Evolutionary conservation across 345 rosid genomes (phyloP).

Genomic region (Salix suchowensis): DNA sequence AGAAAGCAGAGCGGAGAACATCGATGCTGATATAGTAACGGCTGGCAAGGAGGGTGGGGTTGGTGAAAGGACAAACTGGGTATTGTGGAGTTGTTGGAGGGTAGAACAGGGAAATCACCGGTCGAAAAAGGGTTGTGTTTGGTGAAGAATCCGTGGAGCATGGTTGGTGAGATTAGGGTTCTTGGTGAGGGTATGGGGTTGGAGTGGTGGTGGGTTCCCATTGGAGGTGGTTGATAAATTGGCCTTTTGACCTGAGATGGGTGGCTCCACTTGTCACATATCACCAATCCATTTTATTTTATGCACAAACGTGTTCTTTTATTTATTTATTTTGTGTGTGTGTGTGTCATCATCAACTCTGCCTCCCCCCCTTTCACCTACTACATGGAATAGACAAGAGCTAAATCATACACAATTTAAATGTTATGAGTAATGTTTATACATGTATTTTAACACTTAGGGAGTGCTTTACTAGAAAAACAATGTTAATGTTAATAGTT

Average conservation of each 20-base stretch:
- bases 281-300: background rate
- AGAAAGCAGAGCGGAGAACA: background rate
- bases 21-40: background rate
- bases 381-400: background rate
- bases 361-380: background rate
- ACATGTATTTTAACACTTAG: too few relatives aligned
- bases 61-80: slow-evolving; percentile 11
- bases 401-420: background rate
- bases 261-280: background rate
- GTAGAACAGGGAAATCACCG: background rate
- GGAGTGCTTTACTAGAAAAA: too few relatives aligned
- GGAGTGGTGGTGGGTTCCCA: background rate
- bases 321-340: too few relatives aligned
- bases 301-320: background rate
- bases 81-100: background rate
- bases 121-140: background rate
- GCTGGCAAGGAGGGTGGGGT: background rate
- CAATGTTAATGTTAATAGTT: too few relatives aligned
- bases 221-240: background rate
- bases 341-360: background rate
- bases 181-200: background rate
- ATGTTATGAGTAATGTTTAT: too few relatives aligned
- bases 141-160: slow-evolving; percentile 3
- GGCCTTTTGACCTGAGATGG: slow-evolving; percentile 1
- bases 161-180: slow-evolving; percentile 18